Conservation (phyloP, 345 rosid species). For the Excoecaria agallocha region DNA sequence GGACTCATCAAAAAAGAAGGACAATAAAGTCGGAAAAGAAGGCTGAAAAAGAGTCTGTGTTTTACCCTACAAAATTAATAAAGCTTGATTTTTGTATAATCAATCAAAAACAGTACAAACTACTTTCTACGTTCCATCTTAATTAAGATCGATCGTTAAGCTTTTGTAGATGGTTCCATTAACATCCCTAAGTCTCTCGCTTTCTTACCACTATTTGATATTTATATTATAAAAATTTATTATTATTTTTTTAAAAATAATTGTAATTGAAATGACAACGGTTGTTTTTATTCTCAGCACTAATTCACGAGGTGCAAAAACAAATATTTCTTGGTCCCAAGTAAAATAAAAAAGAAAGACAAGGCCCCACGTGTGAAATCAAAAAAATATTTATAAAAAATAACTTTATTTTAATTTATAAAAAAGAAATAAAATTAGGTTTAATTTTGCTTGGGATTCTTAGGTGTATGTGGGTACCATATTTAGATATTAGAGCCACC, state of each 20-base stretch:
- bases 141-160: not conserved
- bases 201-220: too few species aligned
- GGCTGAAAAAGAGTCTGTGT: constrained; percentile 27
- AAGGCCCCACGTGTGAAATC: constrained; percentile 59
- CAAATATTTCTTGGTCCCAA: constrained; percentile 16
- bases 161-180: too few species aligned
- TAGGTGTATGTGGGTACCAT: constrained; percentile 39
- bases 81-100: constrained; percentile 21
- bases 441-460: constrained; percentile 69
- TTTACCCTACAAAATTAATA: constrained; percentile 37
- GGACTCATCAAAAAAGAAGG: constrained; percentile 26
- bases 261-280: constrained; percentile 3
- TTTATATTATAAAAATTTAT: too few species aligned
- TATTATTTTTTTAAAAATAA: too few species aligned
- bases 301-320: not conserved
- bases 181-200: too few species aligned
- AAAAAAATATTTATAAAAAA: constrained; percentile 27
- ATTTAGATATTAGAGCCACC: constrained; percentile 53
- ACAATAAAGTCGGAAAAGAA: constrained; percentile 35
- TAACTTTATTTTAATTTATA: too few species aligned
- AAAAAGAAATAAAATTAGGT: too few species aligned
- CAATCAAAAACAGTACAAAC: constrained; percentile 13
- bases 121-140: constrained; percentile 22
- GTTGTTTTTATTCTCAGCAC: constrained; percentile 14
- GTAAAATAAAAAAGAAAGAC: constrained; percentile 3